phyloP scores from a whole-genome alignment of 768 basidiomycete species.

The Hemileccinum rubropunctum region DNA sequence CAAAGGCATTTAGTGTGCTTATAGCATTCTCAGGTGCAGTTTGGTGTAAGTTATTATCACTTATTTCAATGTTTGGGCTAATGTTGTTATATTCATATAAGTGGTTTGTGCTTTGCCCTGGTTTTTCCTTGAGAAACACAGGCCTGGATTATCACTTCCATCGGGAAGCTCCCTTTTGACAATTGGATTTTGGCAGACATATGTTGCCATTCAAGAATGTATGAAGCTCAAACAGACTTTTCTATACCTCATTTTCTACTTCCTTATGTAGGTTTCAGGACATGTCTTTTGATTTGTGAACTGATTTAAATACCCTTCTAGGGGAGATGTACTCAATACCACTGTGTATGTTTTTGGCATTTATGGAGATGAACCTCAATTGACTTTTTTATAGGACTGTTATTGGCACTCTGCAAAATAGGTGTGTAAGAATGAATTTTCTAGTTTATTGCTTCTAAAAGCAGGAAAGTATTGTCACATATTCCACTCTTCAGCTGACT shows the following conservation, averaged over 20 bases:
- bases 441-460: conserved; percentile 2
- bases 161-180: conserved; percentile 53
- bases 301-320: conserved; percentile 19
- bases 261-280: conserved; percentile 55
- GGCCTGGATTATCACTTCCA: conserved; percentile 62
- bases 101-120: conserved; percentile 70
- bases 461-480: conserved; percentile 54
- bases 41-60: conserved; percentile 51
- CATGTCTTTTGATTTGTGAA: background rate
- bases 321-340: conserved; percentile 76
- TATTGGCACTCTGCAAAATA: conserved; percentile 68
- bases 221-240: conserved; percentile 70
- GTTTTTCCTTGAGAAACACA: conserved; percentile 67
- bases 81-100: conserved; percentile 20
- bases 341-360: conserved; percentile 51
- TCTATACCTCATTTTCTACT: conserved; percentile 71
- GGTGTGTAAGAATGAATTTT: conserved; percentile 33
- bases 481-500: conserved; percentile 70
- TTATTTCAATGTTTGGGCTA: background rate
- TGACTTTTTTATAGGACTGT: conserved; percentile 49
- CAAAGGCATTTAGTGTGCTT: conserved; percentile 70
- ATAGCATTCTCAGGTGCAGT: conserved; percentile 78
- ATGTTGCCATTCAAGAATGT: conserved; percentile 61
- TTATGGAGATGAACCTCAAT: background rate
- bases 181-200: conserved; percentile 67